phyloP scores from a whole-genome alignment of 2,329 filamentous ascomycete species.

The Pyricularia pennisetigena region DNA sequence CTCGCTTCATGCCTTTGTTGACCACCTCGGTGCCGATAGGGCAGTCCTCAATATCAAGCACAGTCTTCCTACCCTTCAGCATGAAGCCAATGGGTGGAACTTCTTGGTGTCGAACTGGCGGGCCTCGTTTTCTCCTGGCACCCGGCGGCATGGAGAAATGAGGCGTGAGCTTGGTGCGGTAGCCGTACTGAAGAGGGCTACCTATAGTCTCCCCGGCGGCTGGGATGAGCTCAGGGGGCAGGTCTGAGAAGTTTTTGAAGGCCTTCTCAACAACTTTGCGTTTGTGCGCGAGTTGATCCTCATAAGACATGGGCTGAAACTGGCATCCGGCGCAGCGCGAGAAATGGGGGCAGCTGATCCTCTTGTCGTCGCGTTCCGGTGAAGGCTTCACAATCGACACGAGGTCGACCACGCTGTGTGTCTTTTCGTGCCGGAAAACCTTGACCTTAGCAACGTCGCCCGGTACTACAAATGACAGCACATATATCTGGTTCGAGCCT shows the following conservation, averaged over 20 bases:
- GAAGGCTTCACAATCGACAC: constrained; percentile 67
- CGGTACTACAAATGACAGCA: constrained; percentile 80
- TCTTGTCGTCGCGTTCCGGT: constrained; percentile 63
- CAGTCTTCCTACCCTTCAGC: constrained; percentile 67
- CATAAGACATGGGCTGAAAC: constrained; percentile 92
- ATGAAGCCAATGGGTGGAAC: constrained; percentile 85
- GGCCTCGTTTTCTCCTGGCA: constrained; percentile 34
- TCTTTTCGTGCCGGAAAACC: constrained; percentile 60
- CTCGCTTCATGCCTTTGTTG: constrained; percentile 64
- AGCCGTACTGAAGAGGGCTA: constrained; percentile 83
- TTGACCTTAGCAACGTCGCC: constrained; percentile 75
- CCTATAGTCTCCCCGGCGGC: constrained; percentile 74
- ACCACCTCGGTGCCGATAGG: constrained; percentile 88
- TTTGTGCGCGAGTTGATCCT: constrained; percentile 78
- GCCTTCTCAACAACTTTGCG: constrained; percentile 81
- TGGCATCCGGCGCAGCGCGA: constrained; percentile 82
- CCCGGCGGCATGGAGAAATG: constrained; percentile 65
- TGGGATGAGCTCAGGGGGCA: constrained; percentile 67
- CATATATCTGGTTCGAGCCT: constrained; percentile 58
- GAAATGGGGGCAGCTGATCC: constrained; percentile 81
- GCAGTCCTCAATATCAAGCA: constrained; percentile 94
- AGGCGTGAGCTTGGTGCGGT: constrained; percentile 93
- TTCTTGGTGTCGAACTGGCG: constrained; percentile 37
- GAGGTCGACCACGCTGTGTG: constrained; percentile 74
- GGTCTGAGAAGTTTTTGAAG: constrained; percentile 80